Evolutionary conservation across 2,329 filamentous ascomycete species (phyloP).

Genomic region (Ascochyta pisi): DNA sequence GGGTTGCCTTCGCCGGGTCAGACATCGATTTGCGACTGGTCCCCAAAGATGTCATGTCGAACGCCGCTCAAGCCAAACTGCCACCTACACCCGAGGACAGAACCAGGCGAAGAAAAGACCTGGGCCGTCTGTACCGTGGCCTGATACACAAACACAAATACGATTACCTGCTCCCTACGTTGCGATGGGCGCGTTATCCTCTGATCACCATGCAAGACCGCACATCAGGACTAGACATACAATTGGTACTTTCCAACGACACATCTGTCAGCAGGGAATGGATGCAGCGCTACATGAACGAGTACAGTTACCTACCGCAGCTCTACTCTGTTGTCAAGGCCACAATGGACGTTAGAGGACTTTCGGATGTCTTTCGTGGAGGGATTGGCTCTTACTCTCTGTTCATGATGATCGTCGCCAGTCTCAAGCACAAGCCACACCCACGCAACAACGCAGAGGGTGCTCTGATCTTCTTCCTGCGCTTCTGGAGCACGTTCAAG

Average conservation of each 20-base stretch:
- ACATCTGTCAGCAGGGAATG: conserved; percentile 51
- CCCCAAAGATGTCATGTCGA: conserved; percentile 6
- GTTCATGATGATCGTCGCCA: conserved; percentile 64
- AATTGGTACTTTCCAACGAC: conserved; percentile 58
- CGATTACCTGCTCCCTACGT: conserved; percentile 21
- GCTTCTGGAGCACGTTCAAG: conserved; percentile 58
- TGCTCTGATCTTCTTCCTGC: conserved; percentile 58
- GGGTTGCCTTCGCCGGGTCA: conserved; percentile 60
- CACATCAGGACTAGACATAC: conserved; percentile 58
- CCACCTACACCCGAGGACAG: conserved; percentile 26
- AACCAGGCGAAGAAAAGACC: neutral
- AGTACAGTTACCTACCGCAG: conserved; percentile 58
- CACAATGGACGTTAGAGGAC: conserved; percentile 57
- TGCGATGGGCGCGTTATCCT: conserved; percentile 47
- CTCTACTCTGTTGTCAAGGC: conserved; percentile 60
- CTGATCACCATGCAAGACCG: conserved; percentile 54
- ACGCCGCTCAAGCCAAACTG: conserved; percentile 13
- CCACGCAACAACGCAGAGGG: conserved; percentile 46
- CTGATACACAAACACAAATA: neutral
- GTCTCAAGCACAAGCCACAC: conserved; percentile 55
- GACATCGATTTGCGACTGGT: conserved; percentile 60
- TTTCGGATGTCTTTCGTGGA: conserved; percentile 57
- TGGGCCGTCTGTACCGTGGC: conserved; percentile 16
- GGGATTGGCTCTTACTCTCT: conserved; percentile 63
- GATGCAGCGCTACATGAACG: conserved; percentile 55